These are phyloP conservation scores for Keithomyces neogunnii DNA, from an alignment of 2,329 filamentous ascomycete genomes.

Conservation along the genomic window DNA sequence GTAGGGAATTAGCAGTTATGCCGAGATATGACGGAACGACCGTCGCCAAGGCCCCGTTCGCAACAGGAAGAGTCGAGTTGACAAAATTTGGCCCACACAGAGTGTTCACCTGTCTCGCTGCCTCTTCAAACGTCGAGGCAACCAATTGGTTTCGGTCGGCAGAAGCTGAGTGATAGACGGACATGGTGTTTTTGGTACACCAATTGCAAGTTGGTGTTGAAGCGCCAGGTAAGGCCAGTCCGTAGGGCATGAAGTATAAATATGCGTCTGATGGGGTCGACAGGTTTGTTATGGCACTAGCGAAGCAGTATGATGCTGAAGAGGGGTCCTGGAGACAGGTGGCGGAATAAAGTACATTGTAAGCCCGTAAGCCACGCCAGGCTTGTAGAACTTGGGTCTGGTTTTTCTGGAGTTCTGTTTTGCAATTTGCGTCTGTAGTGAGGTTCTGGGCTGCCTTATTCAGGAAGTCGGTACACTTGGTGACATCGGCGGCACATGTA, in stretches of 20 bases:
- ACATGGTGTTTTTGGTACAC: constrained; percentile 76
- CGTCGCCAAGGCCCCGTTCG: constrained; percentile 10
- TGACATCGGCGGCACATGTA: constrained; percentile 61
- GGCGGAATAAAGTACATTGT: constrained; percentile 69
- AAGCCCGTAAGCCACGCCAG: constrained; percentile 67
- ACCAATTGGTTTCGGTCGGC: constrained; percentile 59
- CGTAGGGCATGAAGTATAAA: constrained; percentile 79
- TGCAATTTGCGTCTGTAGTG: constrained; percentile 55
- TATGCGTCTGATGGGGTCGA: constrained; percentile 64
- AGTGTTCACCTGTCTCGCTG: constrained; percentile 66
- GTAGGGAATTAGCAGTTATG: constrained; percentile 6
- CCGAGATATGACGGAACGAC: constrained; percentile 10
- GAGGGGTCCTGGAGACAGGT: constrained; percentile 65
- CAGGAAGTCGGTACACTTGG: constrained; percentile 59
- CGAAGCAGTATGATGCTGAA: constrained; percentile 68
- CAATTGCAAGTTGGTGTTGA: constrained; percentile 65
- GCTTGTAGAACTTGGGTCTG: constrained; percentile 68
- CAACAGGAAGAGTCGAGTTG: constrained; percentile 42
- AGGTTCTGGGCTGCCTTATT: constrained; percentile 56
- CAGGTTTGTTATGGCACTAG: constrained; percentile 71
- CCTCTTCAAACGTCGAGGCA: constrained; percentile 57
- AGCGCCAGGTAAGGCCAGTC: constrained; percentile 57
- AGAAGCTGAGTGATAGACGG: constrained; percentile 63
- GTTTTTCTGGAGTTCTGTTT: constrained; percentile 55
- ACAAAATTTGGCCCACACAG: constrained; percentile 51